Percentiles rank a stretch among this genome's conserved stretches.
Evolutionary conservation across 768 basidiomycete genomes (phyloP).

Genomic region (Pisolithus orientalis): DNA sequence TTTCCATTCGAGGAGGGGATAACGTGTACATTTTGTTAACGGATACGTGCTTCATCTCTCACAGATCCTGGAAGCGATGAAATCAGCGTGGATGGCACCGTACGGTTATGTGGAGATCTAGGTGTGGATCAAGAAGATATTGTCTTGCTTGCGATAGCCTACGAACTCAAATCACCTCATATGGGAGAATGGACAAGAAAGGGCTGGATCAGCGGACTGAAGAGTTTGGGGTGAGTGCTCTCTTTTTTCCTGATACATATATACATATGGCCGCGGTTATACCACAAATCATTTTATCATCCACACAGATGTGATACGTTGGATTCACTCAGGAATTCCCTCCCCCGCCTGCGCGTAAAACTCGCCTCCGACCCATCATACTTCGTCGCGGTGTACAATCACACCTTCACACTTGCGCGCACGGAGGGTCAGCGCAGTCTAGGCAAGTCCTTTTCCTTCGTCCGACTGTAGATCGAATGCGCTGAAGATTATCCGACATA

Average conservation of each 20-base stretch:
- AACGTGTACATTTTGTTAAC: background rate
- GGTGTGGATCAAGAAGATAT: conserved; percentile 72
- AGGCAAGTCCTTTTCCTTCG: conserved; percentile 36
- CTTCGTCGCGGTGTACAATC: conserved; percentile 73
- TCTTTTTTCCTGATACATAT: background rate
- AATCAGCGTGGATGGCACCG: conserved; percentile 75
- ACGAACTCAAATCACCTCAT: conserved; percentile 67
- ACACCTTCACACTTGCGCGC: conserved; percentile 77
- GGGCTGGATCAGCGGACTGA: conserved; percentile 83
- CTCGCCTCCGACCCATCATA: conserved; percentile 61
- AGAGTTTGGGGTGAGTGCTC: conserved; percentile 51
- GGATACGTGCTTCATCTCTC: background rate
- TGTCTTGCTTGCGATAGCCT: conserved; percentile 76
- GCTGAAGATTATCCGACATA: background rate
- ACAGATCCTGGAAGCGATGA: conserved; percentile 54
- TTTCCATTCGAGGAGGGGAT: conserved; percentile 2
- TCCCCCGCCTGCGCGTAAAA: conserved; percentile 50
- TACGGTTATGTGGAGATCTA: conserved; percentile 67
- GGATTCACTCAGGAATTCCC: conserved; percentile 47
- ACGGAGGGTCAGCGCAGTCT: conserved; percentile 75
- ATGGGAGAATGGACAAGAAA: conserved; percentile 66
- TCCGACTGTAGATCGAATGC: too few species aligned
- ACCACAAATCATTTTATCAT: background rate
- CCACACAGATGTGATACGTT: conserved; percentile 56
- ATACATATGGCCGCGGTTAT: background rate